phyloP scores from a whole-genome alignment of 257 asterid genomes.

The Lavandula angustifolia region DNA sequence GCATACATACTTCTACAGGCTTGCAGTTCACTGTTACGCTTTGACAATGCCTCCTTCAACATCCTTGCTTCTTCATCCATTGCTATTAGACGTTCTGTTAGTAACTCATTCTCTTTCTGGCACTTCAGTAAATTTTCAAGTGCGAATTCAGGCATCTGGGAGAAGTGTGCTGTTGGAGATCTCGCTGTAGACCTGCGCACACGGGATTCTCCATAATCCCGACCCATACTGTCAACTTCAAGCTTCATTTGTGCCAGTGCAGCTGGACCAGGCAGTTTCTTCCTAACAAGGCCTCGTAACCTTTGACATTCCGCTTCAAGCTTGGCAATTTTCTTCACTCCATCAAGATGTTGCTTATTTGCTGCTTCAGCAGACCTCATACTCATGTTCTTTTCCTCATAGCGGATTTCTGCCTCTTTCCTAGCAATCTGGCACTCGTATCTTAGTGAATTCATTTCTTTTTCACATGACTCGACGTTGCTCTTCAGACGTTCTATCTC shows the following conservation, averaged over 20 bases:
- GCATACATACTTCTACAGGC: conserved; percentile 66
- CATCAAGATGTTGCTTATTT: conserved; percentile 89
- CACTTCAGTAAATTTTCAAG: conserved; percentile 56
- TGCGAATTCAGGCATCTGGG: conserved; percentile 60
- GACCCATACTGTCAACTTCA: conserved; percentile 81
- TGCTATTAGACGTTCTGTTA: conserved; percentile 71
- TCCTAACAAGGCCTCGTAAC: conserved; percentile 86
- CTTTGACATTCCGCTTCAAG: conserved; percentile 97
- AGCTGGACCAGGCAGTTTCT: conserved; percentile 95
- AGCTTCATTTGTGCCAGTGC: conserved; percentile 96
- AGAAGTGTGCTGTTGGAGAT: conserved; percentile 55
- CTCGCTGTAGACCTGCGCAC: conserved; percentile 63
- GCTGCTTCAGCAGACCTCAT: conserved; percentile 84
- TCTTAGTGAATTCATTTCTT: conserved; percentile 75
- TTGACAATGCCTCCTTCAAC: conserved; percentile 88
- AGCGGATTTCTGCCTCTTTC: conserved; percentile 88
- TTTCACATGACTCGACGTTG: conserved; percentile 68
- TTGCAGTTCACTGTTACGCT: conserved; percentile 79
- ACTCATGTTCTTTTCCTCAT: conserved; percentile 90
- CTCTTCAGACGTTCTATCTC: conserved; percentile 63
- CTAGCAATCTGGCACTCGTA: conserved; percentile 79
- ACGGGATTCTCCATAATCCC: conserved; percentile 67
- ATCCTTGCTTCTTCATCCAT: conserved; percentile 93
- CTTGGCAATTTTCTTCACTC: conserved; percentile 85
- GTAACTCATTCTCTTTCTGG: conserved; percentile 73